Percentiles rank a stretch among this genome's conserved stretches.
phyloP scores from a whole-genome alignment of 148 eudicot genomes.

The Rhododendron ovatum region DNA sequence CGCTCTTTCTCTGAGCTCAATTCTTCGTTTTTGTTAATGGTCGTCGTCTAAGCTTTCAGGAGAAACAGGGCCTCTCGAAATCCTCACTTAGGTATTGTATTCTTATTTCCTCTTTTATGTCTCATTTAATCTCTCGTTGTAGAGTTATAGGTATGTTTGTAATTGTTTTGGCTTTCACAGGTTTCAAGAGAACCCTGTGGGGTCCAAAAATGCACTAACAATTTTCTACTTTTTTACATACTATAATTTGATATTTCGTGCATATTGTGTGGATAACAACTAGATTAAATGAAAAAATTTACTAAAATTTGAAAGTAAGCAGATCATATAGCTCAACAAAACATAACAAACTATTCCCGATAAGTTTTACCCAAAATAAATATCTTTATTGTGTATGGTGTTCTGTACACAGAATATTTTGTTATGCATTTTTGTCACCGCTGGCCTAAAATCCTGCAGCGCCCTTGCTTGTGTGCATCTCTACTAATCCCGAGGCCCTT shows the following conservation, averaged over 20 bases:
- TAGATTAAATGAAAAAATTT: no score
- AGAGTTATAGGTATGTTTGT: neutral
- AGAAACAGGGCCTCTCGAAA: neutral
- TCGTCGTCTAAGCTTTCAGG: conserved; percentile 21
- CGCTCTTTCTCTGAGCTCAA: neutral
- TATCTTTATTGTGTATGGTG: no score
- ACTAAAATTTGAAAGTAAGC: neutral
- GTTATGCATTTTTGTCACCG: no score
- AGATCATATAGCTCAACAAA: neutral
- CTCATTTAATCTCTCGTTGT: neutral
- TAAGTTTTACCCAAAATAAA: no score
- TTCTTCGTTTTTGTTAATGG: conserved; percentile 20
- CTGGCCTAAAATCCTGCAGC: no score
- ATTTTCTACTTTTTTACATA: no score
- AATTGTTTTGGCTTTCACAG: no score
- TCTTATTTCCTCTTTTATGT: neutral
- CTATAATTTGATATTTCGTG: no score
- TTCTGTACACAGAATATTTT: no score
- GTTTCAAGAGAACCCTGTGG: no score
- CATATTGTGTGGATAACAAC: neutral
- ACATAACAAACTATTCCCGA: neutral
- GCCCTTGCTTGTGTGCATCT: neutral
- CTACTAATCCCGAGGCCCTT: neutral
- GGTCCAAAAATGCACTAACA: no score
- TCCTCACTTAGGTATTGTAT: neutral